phyloP scores from a whole-genome alignment of 1,284 basidiomycete species.

The Filobasidium uniguttulatum region DNA sequence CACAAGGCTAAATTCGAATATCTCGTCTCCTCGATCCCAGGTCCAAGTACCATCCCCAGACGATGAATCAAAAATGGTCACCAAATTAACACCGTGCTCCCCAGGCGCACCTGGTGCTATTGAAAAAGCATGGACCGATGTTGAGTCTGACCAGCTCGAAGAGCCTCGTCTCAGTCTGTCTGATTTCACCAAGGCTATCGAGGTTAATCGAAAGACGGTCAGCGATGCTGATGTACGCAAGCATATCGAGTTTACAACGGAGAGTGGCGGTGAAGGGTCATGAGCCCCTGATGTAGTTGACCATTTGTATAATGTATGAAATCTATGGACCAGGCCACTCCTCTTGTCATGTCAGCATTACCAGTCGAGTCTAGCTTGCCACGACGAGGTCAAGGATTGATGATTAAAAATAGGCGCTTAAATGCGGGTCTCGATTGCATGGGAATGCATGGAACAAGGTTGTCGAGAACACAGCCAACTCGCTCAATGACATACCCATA shows the following conservation, averaged over 20 bases:
- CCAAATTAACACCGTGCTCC: conserved; percentile 72
- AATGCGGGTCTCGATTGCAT: too few relatives aligned
- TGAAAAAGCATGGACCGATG: conserved; percentile 87
- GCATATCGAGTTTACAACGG: conserved; percentile 85
- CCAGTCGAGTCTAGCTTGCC: too few relatives aligned
- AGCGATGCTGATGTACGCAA: conserved; percentile 74
- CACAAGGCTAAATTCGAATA: background rate
- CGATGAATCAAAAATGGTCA: conserved; percentile 44
- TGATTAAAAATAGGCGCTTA: too few relatives aligned
- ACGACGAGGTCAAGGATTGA: too few relatives aligned
- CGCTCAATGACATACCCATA: too few relatives aligned
- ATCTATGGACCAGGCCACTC: too few relatives aligned
- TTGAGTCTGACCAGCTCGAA: conserved; percentile 75
- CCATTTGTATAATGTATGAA: too few relatives aligned
- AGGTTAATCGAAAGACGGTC: conserved; percentile 76
- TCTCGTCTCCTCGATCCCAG: conserved; percentile 26
- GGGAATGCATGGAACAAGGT: too few relatives aligned
- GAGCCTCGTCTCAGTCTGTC: conserved; percentile 65
- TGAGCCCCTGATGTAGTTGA: too few relatives aligned
- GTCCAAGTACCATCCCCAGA: conserved; percentile 33
- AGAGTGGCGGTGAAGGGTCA: conserved; percentile 38
- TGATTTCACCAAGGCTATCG: conserved; percentile 78
- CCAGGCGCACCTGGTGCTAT: conserved; percentile 75
- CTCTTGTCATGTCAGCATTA: too few relatives aligned
- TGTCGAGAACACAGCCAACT: too few relatives aligned